phyloP scores from a whole-genome alignment of 164 flowering plant genomes.

The Chloranthus sessilifolius region DNA sequence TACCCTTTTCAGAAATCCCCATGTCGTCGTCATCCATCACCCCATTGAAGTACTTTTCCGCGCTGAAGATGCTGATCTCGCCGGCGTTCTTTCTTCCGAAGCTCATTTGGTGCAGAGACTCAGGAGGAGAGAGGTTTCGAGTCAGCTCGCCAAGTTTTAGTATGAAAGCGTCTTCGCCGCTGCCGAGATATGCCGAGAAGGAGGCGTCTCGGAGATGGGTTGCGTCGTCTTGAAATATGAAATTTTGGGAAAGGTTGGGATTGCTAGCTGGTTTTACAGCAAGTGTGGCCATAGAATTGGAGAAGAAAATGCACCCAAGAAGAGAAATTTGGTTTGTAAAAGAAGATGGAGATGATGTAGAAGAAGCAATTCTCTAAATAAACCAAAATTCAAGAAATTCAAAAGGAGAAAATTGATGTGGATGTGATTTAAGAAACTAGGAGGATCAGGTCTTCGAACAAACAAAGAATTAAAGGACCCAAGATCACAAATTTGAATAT shows the following conservation, averaged over 20 bases:
- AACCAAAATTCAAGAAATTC: too few species aligned
- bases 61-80: conserved; percentile 67
- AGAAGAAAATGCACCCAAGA: background rate
- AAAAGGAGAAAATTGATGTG: too few species aligned
- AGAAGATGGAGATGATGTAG: background rate
- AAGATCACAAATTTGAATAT: background rate
- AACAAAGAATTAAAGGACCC: background rate
- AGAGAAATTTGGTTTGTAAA: background rate
- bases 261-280: conserved; percentile 24
- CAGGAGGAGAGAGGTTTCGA: conserved; percentile 1
- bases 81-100: conserved; percentile 30
- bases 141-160: conserved; percentile 21
- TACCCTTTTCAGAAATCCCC: conserved; percentile 6
- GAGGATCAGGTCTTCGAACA: background rate
- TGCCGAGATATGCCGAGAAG: conserved; percentile 33
- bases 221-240: background rate
- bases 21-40: conserved; percentile 23
- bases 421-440: background rate
- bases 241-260: conserved; percentile 7
- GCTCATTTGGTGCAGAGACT: conserved; percentile 9
- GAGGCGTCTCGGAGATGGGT: conserved; percentile 31
- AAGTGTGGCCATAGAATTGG: conserved; percentile 24
- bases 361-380: too few species aligned
- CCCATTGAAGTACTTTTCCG: conserved; percentile 69
- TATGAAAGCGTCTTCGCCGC: conserved; percentile 17